Conservation (phyloP, 352 stramenopile species). For the Globisporangium viniferum region DNA sequence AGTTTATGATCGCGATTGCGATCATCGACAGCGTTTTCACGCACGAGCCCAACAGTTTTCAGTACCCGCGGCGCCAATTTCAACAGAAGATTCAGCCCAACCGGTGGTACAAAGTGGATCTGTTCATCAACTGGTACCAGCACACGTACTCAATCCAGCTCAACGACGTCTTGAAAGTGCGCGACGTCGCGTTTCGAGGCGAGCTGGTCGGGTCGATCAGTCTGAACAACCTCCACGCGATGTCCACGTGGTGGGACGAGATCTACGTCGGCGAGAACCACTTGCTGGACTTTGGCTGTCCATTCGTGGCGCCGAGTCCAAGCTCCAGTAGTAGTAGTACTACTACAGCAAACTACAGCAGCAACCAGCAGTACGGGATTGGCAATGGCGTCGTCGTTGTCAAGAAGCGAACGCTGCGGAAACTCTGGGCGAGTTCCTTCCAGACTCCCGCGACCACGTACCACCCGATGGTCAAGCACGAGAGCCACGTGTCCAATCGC, state of each 20-base stretch:
- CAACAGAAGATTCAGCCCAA: conserved; percentile 53
- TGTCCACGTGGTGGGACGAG: conserved; percentile 94
- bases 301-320: conserved; percentile 22
- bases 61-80: conserved; percentile 46
- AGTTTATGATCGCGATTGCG: conserved; percentile 64
- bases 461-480: conserved; percentile 79
- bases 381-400: conserved; percentile 35
- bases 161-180: conserved; percentile 88
- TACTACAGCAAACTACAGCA: neutral
- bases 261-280: conserved; percentile 93
- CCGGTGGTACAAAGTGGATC: conserved; percentile 95
- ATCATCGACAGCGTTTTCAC: conserved; percentile 63
- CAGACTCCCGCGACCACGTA: conserved; percentile 39
- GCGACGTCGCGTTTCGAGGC: conserved; percentile 47
- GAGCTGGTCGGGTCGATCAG: conserved; percentile 51
- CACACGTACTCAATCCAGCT: conserved; percentile 86
- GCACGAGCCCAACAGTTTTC: conserved; percentile 72
- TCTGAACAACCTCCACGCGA: conserved; percentile 78
- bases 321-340: neutral
- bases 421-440: conserved; percentile 43
- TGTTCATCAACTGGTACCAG: conserved; percentile 86
- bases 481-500: conserved; percentile 79
- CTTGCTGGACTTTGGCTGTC: conserved; percentile 90
- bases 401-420: conserved; percentile 41
- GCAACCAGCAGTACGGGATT: conserved; percentile 11